Evolutionary conservation across 2,329 filamentous ascomycete species (phyloP), one percentile per base, ranked within the genome.

Genomic region (Chaetomiaceae sp.): DNA sequence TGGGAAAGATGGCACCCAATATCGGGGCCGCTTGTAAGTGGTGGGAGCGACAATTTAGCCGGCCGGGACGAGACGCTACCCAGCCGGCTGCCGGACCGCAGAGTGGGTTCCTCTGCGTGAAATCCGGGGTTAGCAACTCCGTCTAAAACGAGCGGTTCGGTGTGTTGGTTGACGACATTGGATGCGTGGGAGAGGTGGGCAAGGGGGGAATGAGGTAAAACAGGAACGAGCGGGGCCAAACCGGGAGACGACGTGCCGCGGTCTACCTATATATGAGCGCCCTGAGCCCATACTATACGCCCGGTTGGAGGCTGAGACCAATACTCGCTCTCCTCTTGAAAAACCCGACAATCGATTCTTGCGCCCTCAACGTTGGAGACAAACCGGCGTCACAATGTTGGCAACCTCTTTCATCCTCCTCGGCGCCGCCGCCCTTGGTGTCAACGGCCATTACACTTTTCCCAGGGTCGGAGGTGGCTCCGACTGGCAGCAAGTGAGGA

Each of bases 401-500:
- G 23, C 54, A 16, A 53, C 43, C 2, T 21, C 55, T 27, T 33
- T 55, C 17, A 50, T 56, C 39, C 17, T 57, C 20, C 50, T 57
- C 37, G 51, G 38, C 42, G 52, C 57, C 25, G 12, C 25, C n/a
- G 58, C 59, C 30, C 40, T 58, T 21, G 43, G 54, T 44, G 57
- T 44, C 53, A 57, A 47, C 51, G 57, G 48, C 41, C 59, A 61
- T 46, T 61, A 73, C 54, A 68, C 66, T 23, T 68, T 73, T 57
- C 70, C 70, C 13, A 67, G 66, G 37, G 62, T 70, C 30, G 56
- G 63, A 20, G 54, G 56, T 25, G 68, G 66, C 4, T 55, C 33
- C 40, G 72, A 75, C 60, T 77, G 74, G 74, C 67, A 70, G 44
- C 66, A 70, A 20, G 69, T 76, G 25, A 68, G 74, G 30, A 70